Evolutionary conservation across 2,329 filamentous ascomycete genomes (phyloP), one percentile per base, ranked within the genome.

Genomic region (Chaetomium olivaceum): DNA sequence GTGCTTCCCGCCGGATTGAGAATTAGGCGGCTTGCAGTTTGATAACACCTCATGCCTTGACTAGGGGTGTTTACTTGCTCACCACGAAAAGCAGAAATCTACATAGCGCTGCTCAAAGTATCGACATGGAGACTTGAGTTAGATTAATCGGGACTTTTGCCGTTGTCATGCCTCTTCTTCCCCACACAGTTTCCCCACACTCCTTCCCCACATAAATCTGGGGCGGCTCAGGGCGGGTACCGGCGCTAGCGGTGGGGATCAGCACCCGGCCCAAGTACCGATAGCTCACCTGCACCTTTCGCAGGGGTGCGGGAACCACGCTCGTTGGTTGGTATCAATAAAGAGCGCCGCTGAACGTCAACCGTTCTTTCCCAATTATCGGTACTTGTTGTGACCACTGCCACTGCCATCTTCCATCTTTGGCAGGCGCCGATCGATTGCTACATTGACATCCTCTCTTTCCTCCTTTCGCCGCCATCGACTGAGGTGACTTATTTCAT

Each of bases 191-290:
- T 19, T 39, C 39, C 56, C 27, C 56, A 58, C 31, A 27, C 14
- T 7, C 9, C 19, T 27, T 27, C 19, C 39, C 19, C 39, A n/a
- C 39, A 6, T 19, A 8, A 27, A 21, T 3, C 43, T 12, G 23
- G 9, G 56, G 21, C 36, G 43, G 23, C 8, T 39, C 14, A 23
- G 4, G 56, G 21, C 36, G 43, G 23, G 56, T 58, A 27, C 56
- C 36, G 56, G 36, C 23, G 36, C 56, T 58, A 46, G 56, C 7
- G 23, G 23, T 58, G 36, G 25, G 25, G 25, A 29, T 59, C 57
- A 43, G 61, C 58, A 60, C 62, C 52, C 55, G 60, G 27, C 14
- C 29, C 67, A 70, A 70, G 67, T 70, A 69, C 69, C 69, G 67
- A 70, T 68, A 62, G 43, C 33, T 23, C 46, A 56, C 54, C 56